phyloP scores from a whole-genome alignment of 768 basidiomycete genomes.

The Kwoniella botswanensis region DNA sequence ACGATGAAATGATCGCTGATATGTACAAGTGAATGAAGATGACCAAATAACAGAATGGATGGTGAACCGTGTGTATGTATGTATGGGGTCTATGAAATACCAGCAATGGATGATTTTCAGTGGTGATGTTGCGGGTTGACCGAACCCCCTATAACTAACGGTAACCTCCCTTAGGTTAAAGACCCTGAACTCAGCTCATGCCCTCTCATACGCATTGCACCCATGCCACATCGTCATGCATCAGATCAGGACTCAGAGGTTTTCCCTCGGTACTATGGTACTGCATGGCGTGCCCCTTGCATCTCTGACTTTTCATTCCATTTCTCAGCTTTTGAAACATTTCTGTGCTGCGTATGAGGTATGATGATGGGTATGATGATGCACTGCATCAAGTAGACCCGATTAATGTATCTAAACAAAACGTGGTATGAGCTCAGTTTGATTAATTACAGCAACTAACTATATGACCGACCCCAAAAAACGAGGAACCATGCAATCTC shows the following conservation, averaged over 20 bases:
- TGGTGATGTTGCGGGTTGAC: not conserved
- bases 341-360: not conserved
- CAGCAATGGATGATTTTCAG: not conserved
- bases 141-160: not conserved
- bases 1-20: too few species aligned
- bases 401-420: not conserved
- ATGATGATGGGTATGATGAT: not conserved
- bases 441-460: not conserved
- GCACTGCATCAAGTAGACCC: not conserved
- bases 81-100: not conserved
- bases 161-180: not conserved
- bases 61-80: not conserved
- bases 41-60: not conserved
- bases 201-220: too few species aligned
- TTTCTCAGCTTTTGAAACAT: not conserved
- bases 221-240: constrained; percentile 1
- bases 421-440: constrained; percentile 5
- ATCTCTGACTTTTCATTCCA: not conserved
- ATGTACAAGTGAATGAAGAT: not conserved
- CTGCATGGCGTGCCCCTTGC: not conserved
- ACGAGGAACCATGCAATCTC: not conserved
- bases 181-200: too few species aligned
- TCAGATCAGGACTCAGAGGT: not conserved
- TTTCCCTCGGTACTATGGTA: not conserved
- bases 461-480: not conserved